Evolutionary conservation across 176 grass and related monocot species (phyloP), one percentile per base, ranked within the genome.

Genomic region (Aegilops longissima): DNA sequence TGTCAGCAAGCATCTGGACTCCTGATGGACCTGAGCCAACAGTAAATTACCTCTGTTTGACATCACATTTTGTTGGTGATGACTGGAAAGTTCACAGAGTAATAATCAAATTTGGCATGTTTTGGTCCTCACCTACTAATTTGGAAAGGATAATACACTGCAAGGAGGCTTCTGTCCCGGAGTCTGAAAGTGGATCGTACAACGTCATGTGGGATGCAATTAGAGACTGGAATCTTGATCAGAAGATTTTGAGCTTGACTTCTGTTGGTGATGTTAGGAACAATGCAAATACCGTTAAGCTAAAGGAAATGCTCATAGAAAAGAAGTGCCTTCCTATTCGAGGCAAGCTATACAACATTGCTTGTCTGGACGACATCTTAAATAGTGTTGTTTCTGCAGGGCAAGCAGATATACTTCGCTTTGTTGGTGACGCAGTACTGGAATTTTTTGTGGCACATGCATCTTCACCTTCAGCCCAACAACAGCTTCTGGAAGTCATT

Each of bases 1-100:
- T 91, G 58, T 91, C 90, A 77, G 90, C 82, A 82, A 91, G 86
- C 65, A 85, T 91, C 39, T 91, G 90, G 90, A 73, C 86, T 82
- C 64, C 82, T 78, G 82, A 88, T 82, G 70, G 33, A 78, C 33
- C 71, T 1, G 82, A 88, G 12, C 33, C 78, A 72, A 25, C 71
- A 73, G 82, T 88, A 81, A 91, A 82, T 20, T 91, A 91, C 65
- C 86, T 91, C 25, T 91, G 78, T 88, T 45, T 91, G 86, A 78
- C 90, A 66, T 82, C 86, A 77, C 86, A 91, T 82, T 91, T 82
- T 45, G 82, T 91, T 66, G 78, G 80, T 66, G 79, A 82, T 66
- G 83, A 88, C 51, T 91, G 90, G 86, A 91, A 88, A 58, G 40
- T 91, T 44, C 70, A 81, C 10, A 88, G 78, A 71, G 81, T 70